Evolutionary conservation across 208 protist genomes (phyloP).

Genomic region (Vickermania spadyakhi): DNA sequence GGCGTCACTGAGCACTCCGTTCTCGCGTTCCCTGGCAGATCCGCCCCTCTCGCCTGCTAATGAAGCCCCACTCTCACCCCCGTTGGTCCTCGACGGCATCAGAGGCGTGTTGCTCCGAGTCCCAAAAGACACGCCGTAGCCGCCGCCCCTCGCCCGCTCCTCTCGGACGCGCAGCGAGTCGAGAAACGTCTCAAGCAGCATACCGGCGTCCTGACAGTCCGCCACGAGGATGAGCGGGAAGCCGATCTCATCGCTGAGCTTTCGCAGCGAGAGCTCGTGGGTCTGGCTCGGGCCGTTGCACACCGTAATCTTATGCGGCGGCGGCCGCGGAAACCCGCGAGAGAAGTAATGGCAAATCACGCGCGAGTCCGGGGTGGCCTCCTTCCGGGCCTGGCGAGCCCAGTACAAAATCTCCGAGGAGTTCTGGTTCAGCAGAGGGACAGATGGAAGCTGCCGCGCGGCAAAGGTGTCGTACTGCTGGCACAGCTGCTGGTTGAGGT

Average conservation of each 20-base stretch:
- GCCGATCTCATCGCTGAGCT: conserved; percentile 42
- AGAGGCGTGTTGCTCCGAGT: background rate
- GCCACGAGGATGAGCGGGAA: conserved; percentile 77
- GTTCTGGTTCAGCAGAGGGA: conserved; percentile 40
- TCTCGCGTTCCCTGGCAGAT: too few relatives aligned
- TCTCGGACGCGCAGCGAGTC: conserved; percentile 37
- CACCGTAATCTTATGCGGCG: conserved; percentile 38
- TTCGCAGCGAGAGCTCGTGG: conserved; percentile 38
- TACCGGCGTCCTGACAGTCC: conserved; percentile 66
- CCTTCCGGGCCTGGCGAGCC: conserved; percentile 49
- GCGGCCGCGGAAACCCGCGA: conserved; percentile 49
- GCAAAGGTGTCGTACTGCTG: conserved; percentile 68
- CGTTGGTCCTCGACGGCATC: background rate
- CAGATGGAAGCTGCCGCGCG: conserved; percentile 36
- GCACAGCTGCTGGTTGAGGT: conserved; percentile 48
- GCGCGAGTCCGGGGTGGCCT: conserved; percentile 41
- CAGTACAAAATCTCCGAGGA: conserved; percentile 42
- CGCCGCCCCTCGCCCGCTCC: conserved; percentile 10
- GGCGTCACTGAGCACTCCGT: too few relatives aligned
- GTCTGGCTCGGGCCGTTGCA: conserved; percentile 16
- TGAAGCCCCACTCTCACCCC: background rate
- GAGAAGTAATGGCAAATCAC: conserved; percentile 81
- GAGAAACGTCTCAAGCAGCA: conserved; percentile 53
- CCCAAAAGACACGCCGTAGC: background rate
- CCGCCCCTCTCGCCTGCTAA: background rate